Evolutionary conservation across 1,139 yeast species (phyloP).

Genomic region (Hemisphaericaspora subhashii): DNA sequence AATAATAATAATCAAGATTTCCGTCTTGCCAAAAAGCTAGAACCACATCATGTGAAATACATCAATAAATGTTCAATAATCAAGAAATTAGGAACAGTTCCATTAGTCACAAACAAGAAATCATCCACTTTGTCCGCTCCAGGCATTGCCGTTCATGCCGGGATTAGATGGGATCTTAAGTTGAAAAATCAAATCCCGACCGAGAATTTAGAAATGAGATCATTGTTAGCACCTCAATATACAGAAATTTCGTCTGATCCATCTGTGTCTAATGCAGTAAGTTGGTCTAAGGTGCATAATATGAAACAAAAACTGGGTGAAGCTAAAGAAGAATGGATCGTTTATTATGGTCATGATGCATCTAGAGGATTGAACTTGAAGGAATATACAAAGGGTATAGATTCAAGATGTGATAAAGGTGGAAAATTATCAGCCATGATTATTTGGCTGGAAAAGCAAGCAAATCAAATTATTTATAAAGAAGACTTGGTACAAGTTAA

Average conservation of each 20-base stretch:
- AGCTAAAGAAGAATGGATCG: slow-evolving; percentile 40
- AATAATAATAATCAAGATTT: slow-evolving; percentile 60
- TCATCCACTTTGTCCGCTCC: slow-evolving; percentile 22
- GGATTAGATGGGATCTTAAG: slow-evolving; percentile 61
- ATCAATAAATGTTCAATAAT: slow-evolving; percentile 64
- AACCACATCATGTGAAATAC: slow-evolving; percentile 60
- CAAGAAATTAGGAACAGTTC: slow-evolving; percentile 60
- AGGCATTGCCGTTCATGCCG: slow-evolving; percentile 80
- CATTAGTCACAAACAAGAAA: slow-evolving; percentile 33
- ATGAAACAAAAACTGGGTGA: slow-evolving; percentile 40
- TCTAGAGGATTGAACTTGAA: slow-evolving; percentile 67
- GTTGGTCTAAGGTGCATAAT: slow-evolving; percentile 70
- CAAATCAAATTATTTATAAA: slow-evolving; percentile 4
- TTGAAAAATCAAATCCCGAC: slow-evolving; percentile 62
- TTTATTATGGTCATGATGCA: slow-evolving; percentile 90
- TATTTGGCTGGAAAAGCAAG: slow-evolving; percentile 9
- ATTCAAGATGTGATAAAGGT: slow-evolving; percentile 80
- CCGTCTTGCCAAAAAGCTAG: slow-evolving; percentile 56
- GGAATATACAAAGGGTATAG: slow-evolving; percentile 74
- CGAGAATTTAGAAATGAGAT: slow-evolving; percentile 62
- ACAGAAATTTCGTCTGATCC: slow-evolving; percentile 55
- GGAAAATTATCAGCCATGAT: slow-evolving; percentile 67
- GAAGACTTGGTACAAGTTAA: slow-evolving; percentile 14
- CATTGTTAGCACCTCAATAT: slow-evolving; percentile 57
- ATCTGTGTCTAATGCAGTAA: slow-evolving; percentile 45